Base-by-base conservation (phyloP, 495 filamentous ascomycete genomes). In the Penicillium alfredii region DNA sequence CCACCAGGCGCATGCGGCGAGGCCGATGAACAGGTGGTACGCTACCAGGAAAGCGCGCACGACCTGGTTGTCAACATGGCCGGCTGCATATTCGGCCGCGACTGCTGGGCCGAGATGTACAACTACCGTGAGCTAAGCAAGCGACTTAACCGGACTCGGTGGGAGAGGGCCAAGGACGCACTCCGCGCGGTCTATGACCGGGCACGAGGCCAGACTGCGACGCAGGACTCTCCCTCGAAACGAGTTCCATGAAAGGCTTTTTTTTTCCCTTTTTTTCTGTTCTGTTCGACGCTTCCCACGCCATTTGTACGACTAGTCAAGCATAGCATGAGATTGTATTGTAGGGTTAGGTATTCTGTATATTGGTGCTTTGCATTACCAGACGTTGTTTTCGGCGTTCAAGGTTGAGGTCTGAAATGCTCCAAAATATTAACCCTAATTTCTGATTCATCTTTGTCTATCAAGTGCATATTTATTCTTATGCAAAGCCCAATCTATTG, bases 11-110 rank as follows among this genome's bases (percentile, higher is more conserved):
- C 93, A 2, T 99, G 92, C 61, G 78, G 80, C 8, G 85, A 90
- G 15, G 74, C 69, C 9, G 75, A 80, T 32, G 81, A 95, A 51
- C 70, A 75, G 0, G 66, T 72, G 3, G 79, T 94, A 21, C 94
- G 97, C 58, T 99, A 97, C 58, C 71, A 83, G 26, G 74, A 93
- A 60, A 68, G 77, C 20, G 88, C 88, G 29, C 74, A 85, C 11
- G 92, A 99, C 59, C 93, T 99, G 49, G 48, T 96, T n/a, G 89
- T 99, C 45, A 99, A 97, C 56, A 96, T 97, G 90, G 92, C 92
- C 2, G 93, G 93, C 3, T 99, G 92, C 56, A 83, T 90, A 53
- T 96, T 84, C 78, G 92, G 92, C 3, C 76, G 92, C 14, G 93
- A 99, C 65, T 99, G 92, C 56, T 97, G 93, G 92, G 79, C 82